Base-by-base conservation (phyloP, 2,329 filamentous ascomycete species). In the Aspergillus sp. region DNA sequence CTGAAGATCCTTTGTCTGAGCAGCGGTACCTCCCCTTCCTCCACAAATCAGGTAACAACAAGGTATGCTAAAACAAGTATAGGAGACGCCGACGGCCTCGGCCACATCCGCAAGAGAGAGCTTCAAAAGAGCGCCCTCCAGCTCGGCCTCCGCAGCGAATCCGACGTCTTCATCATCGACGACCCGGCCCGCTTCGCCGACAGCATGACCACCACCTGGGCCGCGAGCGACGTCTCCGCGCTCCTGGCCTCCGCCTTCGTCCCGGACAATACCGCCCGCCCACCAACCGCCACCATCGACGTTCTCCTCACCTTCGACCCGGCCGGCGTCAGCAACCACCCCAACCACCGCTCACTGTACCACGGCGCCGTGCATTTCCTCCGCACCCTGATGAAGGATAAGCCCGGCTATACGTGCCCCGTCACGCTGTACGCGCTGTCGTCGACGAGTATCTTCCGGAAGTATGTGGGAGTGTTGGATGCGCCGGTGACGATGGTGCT, bases 1-100 rank as follows among this genome's bases (percentile, higher is more conserved):
- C 82, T 99, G 66, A 94, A 95, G 75, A 95, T 99, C 57, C 76
- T 97, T 51, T 99, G 94, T 74, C 76, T 99, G 58, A 95, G 89
- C 73, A 93, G 86, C 60, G 92, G 89, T 86, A 74, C 42, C 72
- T 63, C 22, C 11, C 16, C 14, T 24, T 10, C 19, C 35, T n/a
- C n/a, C n/a, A n/a, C n/a, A n/a, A n/a, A n/a, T n/a, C n/a, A n/a
- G n/a, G n/a, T n/a, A n/a, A n/a, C n/a, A n/a, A n/a, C n/a, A n/a
- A n/a, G n/a, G n/a, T n/a, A n/a, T n/a, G n/a, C n/a, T 22, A 35
- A 24, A 56, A 33, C 13, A 19, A 5, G 11, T 45, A 53, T 61
- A 88, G 88, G 90, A 51, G 81, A 97, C 69, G 91, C 92, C 46
- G 91, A 92, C 61, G 92, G 92, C 1, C 79, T 97, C 30, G 94